Base-by-base conservation (phyloP, 805 yeast species). In the Pichia occidentalis region DNA sequence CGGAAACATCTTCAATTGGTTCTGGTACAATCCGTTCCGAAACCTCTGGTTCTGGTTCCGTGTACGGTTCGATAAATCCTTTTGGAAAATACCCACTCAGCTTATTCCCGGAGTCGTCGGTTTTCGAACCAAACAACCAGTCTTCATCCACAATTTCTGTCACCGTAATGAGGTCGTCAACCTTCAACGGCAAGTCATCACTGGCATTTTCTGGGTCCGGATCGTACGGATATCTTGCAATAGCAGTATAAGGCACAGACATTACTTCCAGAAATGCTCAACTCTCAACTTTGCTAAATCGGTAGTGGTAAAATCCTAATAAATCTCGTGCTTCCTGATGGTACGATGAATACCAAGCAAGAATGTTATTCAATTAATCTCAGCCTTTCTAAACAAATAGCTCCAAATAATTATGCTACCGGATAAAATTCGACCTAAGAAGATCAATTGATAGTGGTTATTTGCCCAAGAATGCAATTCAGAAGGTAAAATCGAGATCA, bases 61-160 rank as follows among this genome's bases (percentile, higher is more conserved):
- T 24, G 27, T 47, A 42, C 10, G 34, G 39, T 34, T 74, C 75
- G 5, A 90, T 97, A 63, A 85, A 90, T 53, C 76, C 77, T 55
- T 73, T 75, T 4, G 98, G 98, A 51, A 92, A 92, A 64, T 88
- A 79, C 7, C 98, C 98, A 16, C 72, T 60, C 31, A 63, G 60
- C 19, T 48, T 29, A 8, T 45, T 52, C 5, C 85, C 85, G 23
- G 64, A 63, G 4, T 34, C 24, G 43, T 64, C 71, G 3, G 51
- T 52, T 50, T 72, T 82, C 4, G 68, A 63, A 3, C 98, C 98
- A 27, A 72, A 65, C 54, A 75, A 82, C 97, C 97, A 92, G 46
- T 88, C 95, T 6, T 79, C 95, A 57, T 90, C 97, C 49, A 86
- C 95, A 37, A 85, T 68, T 26, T 74, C 76, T 5, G 80, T 76